phyloP scores from a whole-genome alignment of 1,284 basidiomycete genomes.

The Papiliotrema fonsecae region DNA sequence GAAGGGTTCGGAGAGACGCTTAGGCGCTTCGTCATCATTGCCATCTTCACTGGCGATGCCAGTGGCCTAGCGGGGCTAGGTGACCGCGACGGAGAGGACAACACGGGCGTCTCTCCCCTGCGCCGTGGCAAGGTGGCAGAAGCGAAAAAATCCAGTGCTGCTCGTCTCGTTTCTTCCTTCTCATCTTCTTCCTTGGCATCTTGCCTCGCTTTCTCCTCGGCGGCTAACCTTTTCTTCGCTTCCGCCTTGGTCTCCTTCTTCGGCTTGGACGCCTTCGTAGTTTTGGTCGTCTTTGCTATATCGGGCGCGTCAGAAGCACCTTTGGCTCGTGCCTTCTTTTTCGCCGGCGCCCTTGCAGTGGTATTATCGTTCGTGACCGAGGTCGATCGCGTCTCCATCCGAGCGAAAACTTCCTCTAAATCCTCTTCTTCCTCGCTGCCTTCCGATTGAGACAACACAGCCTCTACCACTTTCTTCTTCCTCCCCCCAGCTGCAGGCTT shows the following conservation, averaged over 20 bases:
- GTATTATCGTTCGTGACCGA: no score
- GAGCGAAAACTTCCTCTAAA: slow-evolving; percentile 11
- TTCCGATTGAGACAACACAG: background rate
- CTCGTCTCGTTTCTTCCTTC: slow-evolving; percentile 10
- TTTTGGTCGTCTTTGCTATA: no score
- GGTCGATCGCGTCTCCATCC: no score
- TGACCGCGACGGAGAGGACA: background rate
- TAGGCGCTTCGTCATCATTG: no score
- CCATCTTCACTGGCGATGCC: no score
- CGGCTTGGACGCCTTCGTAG: background rate
- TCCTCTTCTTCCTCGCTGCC: slow-evolving; percentile 18
- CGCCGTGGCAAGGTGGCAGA: slow-evolving; percentile 20
- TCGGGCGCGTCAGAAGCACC: no score
- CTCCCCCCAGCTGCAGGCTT: slow-evolving; percentile 8
- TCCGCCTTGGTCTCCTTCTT: slow-evolving; percentile 2
- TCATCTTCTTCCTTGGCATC: slow-evolving; percentile 4
- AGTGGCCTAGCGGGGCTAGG: background rate
- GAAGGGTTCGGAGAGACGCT: no score
- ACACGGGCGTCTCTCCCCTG: slow-evolving; percentile 6
- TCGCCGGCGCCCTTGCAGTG: no score
- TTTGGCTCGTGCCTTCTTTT: no score
- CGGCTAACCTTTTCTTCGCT: slow-evolving; percentile 5
- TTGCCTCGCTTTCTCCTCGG: slow-evolving; percentile 8
- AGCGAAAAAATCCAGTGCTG: slow-evolving; percentile 37
- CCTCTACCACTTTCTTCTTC: slow-evolving; percentile 6